phyloP scores from a whole-genome alignment of 192 early-diverging fungal species.

The Glomus cerebriforme region DNA sequence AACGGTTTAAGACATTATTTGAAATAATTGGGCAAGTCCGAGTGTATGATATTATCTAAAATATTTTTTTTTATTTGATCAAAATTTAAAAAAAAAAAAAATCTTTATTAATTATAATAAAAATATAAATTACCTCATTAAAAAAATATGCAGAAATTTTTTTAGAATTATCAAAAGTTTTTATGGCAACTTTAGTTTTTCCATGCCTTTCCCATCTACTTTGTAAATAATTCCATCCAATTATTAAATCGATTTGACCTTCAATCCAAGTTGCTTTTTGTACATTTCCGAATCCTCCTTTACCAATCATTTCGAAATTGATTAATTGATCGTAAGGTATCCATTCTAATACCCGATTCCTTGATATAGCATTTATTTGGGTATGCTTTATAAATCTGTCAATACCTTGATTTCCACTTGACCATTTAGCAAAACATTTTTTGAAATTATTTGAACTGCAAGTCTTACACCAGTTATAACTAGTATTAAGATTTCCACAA shows the following conservation, averaged over 20 bases:
- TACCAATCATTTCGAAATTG: background rate
- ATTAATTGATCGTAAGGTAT: constrained; percentile 7
- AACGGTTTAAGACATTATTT: background rate
- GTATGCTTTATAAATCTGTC: too few species aligned
- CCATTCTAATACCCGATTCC: constrained; percentile 1
- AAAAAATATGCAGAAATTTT: background rate
- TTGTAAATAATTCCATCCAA: constrained; percentile 6
- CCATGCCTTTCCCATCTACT: background rate
- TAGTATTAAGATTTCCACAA: background rate
- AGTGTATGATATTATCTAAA: background rate
- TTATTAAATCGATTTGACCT: constrained; percentile 14
- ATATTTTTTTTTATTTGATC: background rate
- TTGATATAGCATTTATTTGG: background rate
- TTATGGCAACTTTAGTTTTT: background rate
- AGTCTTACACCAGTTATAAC: constrained; percentile 8
- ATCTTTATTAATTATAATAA: constrained; percentile 29
- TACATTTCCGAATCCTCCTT: constrained; percentile 17
- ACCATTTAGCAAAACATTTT: background rate
- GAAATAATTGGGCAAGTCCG: background rate
- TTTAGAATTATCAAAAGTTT: background rate
- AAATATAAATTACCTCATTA: constrained; percentile 7
- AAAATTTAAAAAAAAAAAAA: background rate
- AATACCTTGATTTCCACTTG: constrained; percentile 18
- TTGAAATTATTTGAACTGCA: background rate
- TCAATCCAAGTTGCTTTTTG: constrained; percentile 16